phyloP scores from a whole-genome alignment of 2,329 filamentous ascomycete genomes.

The Colletotrichum sp. region DNA sequence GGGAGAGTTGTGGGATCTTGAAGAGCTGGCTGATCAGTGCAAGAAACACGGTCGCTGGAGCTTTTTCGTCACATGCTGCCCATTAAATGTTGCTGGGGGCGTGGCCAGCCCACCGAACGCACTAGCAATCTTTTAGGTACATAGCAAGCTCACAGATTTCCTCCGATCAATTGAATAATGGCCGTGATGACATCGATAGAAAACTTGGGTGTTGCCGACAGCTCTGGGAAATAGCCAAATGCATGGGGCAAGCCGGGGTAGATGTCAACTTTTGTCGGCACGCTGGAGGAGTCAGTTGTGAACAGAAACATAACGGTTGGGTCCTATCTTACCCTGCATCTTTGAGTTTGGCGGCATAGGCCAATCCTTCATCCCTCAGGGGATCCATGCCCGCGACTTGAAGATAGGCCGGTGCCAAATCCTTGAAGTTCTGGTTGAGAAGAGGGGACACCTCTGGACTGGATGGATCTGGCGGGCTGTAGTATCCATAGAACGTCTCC shows the following conservation, averaged over 20 bases:
- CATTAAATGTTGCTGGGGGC: not conserved
- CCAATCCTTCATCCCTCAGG: not conserved
- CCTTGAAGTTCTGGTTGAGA: not conserved
- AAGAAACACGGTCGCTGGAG: not conserved
- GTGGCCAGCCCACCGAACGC: not conserved
- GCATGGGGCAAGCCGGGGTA: not conserved
- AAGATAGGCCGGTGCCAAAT: not conserved
- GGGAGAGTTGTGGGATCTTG: not conserved
- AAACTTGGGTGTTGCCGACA: not conserved
- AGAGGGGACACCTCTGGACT: not conserved
- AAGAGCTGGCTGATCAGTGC: not conserved
- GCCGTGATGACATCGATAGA: not conserved
- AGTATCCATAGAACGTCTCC: not conserved
- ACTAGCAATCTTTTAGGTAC: not conserved
- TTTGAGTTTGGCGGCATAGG: not conserved
- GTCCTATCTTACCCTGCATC: not conserved
- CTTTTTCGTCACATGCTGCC: not conserved
- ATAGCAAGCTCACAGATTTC: not conserved
- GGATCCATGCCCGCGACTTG: not conserved
- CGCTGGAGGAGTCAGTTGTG: not conserved
- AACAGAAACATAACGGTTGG: fast-evolving
- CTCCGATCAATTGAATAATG: not conserved
- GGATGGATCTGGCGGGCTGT: not conserved
- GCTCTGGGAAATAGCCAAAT: not conserved
- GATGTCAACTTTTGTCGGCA: not conserved